Conservation (phyloP, 441 rosid species). For the Aleurites moluccanus region DNA sequence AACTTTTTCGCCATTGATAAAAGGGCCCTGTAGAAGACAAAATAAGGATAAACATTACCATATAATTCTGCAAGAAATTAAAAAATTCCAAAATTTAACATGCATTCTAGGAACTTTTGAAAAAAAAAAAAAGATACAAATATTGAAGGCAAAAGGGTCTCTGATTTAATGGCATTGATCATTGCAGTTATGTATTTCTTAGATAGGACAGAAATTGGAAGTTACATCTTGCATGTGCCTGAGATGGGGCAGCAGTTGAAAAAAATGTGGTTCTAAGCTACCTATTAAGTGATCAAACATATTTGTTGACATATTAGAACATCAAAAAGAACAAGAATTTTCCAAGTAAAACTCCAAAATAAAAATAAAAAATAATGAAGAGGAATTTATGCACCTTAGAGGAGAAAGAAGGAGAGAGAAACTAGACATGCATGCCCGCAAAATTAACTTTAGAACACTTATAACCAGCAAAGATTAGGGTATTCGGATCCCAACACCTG, state of each 20-base stretch:
- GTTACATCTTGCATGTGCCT: background rate
- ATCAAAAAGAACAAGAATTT: background rate
- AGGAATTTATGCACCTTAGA: background rate
- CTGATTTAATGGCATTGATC: background rate
- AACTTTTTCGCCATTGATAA: conserved; percentile 68
- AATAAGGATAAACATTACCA: conserved; percentile 1
- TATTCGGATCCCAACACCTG: background rate
- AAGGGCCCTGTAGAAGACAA: conserved; percentile 56
- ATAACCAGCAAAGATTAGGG: background rate
- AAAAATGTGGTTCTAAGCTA: background rate
- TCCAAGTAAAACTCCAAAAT: background rate
- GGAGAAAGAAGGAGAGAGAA: background rate
- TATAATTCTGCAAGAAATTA: background rate
- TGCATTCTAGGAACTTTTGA: conserved; percentile 1
- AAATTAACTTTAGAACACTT: background rate
- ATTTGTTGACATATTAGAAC: too few relatives aligned
- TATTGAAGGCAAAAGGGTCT: background rate
- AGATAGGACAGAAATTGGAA: background rate
- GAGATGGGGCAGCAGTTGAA: background rate
- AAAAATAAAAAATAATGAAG: background rate
- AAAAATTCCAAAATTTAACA: background rate
- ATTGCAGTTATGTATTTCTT: background rate
- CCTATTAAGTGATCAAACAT: background rate
- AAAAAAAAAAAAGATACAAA: background rate
- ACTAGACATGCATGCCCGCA: background rate